Base-by-base conservation (phyloP, 371 early-diverging fungal genomes). In the Mucor indicus region DNA sequence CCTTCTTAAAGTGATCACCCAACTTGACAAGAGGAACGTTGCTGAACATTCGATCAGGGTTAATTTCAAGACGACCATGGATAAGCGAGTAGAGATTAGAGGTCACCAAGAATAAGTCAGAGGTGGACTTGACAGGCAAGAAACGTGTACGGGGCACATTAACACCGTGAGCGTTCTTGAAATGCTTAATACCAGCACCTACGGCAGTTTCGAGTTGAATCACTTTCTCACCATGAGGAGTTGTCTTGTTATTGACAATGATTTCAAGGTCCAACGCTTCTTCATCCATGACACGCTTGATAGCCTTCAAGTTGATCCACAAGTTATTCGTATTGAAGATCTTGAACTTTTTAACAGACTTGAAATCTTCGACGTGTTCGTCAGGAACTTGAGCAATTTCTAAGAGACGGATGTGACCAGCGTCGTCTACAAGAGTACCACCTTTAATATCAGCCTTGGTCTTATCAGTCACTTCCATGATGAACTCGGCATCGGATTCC, bases 281-380 rank as follows among this genome's bases (percentile, higher is more conserved):
- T 44, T 88, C 76, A 42, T 89, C 86, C 37, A 98, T 75, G 13
- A 95, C 71, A 38, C 96, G 88, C 79, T 97, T 97, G 64, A 99
- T 83, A n/a, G 96, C 94, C 76, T 87, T 89, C 46, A 98, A 70
- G 58, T 84, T 87, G 55, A 99, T 87, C 98, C 98, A 99, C 58
- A 98, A 61, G 75, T 97, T 97, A 85, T 99, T 99, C 50, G 99
- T 99, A 83, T 99, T 99, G 83, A 99, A 98, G 63, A 99, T 98
- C 83, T 96, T 94, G 81, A 98, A 99, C 77, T 98, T 98, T 69
- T 96, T 95, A 71, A 99, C 84, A 43, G 93, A 91, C 65, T 98
- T 98, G 77, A 99, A 99, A 61, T 99, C 99, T 55, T 93, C 94
- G 15, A 95, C 93, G 56, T 95, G 90, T 54, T 91, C 91, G 32